Conservation (phyloP, 768 basidiomycete species). For the Melanogaster broomeanus region DNA sequence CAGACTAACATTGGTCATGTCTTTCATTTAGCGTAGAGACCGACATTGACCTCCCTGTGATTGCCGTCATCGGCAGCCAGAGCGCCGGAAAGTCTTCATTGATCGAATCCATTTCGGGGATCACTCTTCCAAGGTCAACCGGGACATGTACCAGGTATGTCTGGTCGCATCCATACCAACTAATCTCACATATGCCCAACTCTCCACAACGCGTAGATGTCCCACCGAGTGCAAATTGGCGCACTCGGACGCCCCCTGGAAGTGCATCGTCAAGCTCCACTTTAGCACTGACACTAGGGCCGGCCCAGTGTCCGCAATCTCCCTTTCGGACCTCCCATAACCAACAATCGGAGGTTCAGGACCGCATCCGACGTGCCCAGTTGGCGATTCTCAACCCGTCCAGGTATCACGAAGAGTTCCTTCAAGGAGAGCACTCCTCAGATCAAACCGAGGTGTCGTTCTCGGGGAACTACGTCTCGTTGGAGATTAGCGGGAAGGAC, state of each 20-base stretch:
- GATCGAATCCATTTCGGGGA: constrained; percentile 72
- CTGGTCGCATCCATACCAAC: not conserved
- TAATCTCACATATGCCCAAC: not conserved
- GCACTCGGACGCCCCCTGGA: constrained; percentile 40
- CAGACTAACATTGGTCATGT: not conserved
- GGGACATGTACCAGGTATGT: constrained; percentile 70
- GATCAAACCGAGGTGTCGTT: constrained; percentile 32
- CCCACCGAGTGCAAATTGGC: constrained; percentile 54
- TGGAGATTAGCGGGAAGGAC: constrained; percentile 55
- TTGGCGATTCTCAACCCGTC: constrained; percentile 59
- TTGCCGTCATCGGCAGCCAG: constrained; percentile 68
- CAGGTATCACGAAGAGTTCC: not conserved
- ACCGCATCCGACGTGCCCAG: constrained; percentile 61
- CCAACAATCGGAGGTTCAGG: constrained; percentile 53
- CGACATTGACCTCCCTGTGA: constrained; percentile 70
- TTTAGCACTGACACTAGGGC: constrained; percentile 39
- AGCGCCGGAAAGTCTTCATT: constrained; percentile 73
- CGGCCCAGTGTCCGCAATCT: constrained; percentile 36
- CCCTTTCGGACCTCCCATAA: constrained; percentile 47
- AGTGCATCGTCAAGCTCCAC: constrained; percentile 46
- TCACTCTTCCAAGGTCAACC: constrained; percentile 65
- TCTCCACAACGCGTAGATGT: too few relatives aligned
- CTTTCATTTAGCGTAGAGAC: constrained; percentile 52
- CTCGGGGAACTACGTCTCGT: constrained; percentile 51
- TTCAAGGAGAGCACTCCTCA: not conserved